Conservation (phyloP, 108 stramenopile genomes). For the Pseudonitzschia multiseries region DNA sequence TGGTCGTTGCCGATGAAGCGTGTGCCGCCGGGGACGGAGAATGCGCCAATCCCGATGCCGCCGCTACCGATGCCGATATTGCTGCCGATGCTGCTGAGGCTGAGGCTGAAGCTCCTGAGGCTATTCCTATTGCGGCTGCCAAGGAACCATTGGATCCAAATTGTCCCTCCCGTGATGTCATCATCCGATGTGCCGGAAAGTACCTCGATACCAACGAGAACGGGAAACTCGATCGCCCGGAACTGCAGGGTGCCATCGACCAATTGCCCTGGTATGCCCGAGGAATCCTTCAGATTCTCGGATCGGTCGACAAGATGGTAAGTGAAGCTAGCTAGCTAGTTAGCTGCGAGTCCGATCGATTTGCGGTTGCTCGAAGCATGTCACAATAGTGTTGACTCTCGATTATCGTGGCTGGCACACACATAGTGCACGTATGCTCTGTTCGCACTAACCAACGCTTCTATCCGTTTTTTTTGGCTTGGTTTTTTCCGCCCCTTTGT, state of each 20-base stretch:
- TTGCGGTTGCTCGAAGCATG: too few relatives aligned
- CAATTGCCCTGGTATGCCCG: slow-evolving; percentile 60
- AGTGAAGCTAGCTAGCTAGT: too few relatives aligned
- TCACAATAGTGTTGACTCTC: too few relatives aligned
- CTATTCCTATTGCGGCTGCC: too few relatives aligned
- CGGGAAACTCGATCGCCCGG: slow-evolving; percentile 63
- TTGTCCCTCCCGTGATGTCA: slow-evolving; percentile 71
- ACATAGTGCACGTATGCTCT: too few relatives aligned
- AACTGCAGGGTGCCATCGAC: slow-evolving; percentile 71
- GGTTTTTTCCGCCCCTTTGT: not conserved
- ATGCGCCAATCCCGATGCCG: too few relatives aligned
- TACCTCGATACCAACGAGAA: slow-evolving; percentile 78
- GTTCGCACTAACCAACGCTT: too few relatives aligned
- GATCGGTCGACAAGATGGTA: slow-evolving; percentile 52
- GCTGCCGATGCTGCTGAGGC: too few relatives aligned
- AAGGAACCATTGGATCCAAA: slow-evolving; percentile 38
- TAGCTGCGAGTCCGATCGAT: too few relatives aligned
- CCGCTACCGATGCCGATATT: too few relatives aligned
- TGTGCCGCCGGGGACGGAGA: not conserved
- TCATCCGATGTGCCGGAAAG: slow-evolving; percentile 76
- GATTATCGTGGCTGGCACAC: too few relatives aligned
- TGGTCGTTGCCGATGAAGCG: not conserved
- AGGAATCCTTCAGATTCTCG: slow-evolving; percentile 49
- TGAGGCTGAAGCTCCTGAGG: too few relatives aligned
- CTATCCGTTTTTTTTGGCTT: not conserved